Conservation (phyloP, 129 eudicot genomes). For the Rutidosis leptorrhynchoides region DNA sequence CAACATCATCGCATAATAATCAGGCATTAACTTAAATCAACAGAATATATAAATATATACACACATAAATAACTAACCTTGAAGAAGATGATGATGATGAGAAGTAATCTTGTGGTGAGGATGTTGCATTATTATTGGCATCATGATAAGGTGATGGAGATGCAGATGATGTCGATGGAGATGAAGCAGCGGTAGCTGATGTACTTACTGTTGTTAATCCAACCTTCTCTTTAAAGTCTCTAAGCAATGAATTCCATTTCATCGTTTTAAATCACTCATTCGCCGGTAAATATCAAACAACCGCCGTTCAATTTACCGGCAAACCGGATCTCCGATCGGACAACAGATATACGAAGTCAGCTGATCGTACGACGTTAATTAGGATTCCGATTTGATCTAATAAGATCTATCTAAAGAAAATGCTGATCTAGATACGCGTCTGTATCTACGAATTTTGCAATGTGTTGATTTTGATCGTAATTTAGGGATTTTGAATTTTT, state of each 20-base stretch:
- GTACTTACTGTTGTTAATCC: conserved; percentile 43
- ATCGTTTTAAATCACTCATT: conserved; percentile 63
- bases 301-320: conserved; percentile 26
- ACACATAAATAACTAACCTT: conserved; percentile 33
- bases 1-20: conserved; percentile 7
- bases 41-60: not conserved
- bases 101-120: conserved; percentile 38
- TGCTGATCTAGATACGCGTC: conserved; percentile 21
- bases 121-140: conserved; percentile 31
- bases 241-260: conserved; percentile 99
- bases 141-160: conserved; percentile 41
- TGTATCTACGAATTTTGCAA: conserved; percentile 14
- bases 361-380: conserved; percentile 49
- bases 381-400: conserved; percentile 28
- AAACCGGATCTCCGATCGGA: conserved; percentile 44
- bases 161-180: conserved; percentile 50
- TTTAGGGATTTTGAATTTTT: conserved; percentile 10
- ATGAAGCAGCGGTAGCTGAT: conserved; percentile 29
- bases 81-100: conserved; percentile 44
- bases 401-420: conserved; percentile 27
- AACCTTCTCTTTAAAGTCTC: conserved; percentile 93
- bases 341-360: conserved; percentile 26
- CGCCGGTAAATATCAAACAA: conserved; percentile 30
- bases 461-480: not conserved
- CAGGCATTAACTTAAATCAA: not conserved